Base-by-base conservation (phyloP, 176 grass and related monocot species). In the Elaeis guineensis region DNA sequence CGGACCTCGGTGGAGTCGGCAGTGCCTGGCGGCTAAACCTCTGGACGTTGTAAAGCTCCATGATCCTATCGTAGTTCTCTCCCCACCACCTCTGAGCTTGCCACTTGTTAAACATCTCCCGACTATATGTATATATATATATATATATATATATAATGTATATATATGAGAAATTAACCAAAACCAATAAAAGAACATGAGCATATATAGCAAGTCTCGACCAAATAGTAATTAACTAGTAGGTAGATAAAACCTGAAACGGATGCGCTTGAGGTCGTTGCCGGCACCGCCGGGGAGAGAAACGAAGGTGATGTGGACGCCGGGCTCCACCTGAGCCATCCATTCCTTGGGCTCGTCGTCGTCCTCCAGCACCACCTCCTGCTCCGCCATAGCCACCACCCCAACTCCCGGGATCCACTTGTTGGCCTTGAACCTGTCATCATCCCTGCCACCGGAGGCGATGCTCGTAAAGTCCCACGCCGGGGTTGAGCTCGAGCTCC, bases 51-150 rank as follows among this genome's bases (percentile, higher is more conserved):
- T 89, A 89, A 54, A 89, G 72, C 80, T 89, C 80, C 76, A 89
- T 83, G 72, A 89, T 73, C 5, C 85, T 65, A 30, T 89, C 85
- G 69, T 69, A 83, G 76, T 89, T 83, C 51, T 89, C 85, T 35
- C 80, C 80, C 85, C 85, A 83, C 85, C 85, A 89, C 60, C 75
- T 82, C 76, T 89, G 85, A 17, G 85, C 85, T 63, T 89, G 85
- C 85, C 72, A 83, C 67, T 80, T 89, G 80, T 83, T 77, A 48
- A 73, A 89, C 67, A 89, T 89, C 80, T 89, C 85, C 6, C 85
- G 80, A 72, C 85, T 78, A 44, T 39, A 58, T 17, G 7, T 32
- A 32, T 32, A 32, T 7, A 32, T 32, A 32, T 35, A 35, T 35
- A 35, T 35, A 8, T 25, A 22, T 26, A 4, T 4, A 29, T 29